phyloP scores from a whole-genome alignment of 2,329 filamentous ascomycete genomes.

The Endothia cerciana region DNA sequence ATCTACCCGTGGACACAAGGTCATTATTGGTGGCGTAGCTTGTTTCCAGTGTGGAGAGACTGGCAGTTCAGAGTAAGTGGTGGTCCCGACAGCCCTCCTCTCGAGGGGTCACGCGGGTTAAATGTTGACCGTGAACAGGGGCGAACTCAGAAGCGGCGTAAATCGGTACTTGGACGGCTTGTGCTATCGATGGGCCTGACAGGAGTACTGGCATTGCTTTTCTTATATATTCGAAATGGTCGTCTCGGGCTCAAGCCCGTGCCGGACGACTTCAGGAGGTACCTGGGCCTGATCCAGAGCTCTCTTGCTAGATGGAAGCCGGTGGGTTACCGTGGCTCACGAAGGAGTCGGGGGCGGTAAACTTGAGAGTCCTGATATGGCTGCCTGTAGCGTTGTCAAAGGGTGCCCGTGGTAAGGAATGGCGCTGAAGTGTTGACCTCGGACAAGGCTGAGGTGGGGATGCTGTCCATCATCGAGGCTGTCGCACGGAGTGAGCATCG shows the following conservation, averaged over 20 bases:
- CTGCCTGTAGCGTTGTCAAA: neutral
- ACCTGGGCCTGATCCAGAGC: neutral
- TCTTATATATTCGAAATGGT: neutral
- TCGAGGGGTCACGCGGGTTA: neutral
- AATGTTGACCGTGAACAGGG: neutral
- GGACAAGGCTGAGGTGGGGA: no score
- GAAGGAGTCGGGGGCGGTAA: neutral
- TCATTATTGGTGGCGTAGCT: conserved; percentile 41
- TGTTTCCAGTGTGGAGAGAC: conserved; percentile 42
- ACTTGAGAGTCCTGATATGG: neutral
- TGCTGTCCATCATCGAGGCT: neutral
- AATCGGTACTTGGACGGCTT: neutral
- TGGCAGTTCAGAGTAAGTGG: conserved; percentile 40
- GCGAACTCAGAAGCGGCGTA: neutral
- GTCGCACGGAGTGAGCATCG: neutral
- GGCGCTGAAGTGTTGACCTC: neutral
- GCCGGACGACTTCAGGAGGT: neutral
- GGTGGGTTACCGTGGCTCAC: neutral
- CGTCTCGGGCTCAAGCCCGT: neutral
- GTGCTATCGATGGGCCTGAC: conserved; percentile 6
- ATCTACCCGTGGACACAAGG: conserved; percentile 43
- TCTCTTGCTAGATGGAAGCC: conserved; percentile 1
- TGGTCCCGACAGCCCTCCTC: neutral
- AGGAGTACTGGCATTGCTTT: conserved; percentile 1
- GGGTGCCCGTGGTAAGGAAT: no score